Evolutionary conservation across 306 rosid genomes (phyloP), one percentile per base, ranked within the genome.

Genomic region (Calophaca sinica): DNA sequence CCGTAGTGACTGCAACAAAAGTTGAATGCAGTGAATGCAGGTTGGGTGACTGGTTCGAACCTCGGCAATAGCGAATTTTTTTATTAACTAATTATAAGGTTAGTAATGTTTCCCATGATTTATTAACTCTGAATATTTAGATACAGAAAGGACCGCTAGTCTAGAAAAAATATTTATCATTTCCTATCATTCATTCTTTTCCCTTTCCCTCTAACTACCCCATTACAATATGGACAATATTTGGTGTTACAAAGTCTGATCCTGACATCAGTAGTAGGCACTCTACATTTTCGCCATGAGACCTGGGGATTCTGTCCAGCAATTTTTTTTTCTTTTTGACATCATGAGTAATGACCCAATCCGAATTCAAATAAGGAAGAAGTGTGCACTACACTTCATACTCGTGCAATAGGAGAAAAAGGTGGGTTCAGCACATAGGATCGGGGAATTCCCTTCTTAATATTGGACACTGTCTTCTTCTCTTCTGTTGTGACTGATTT

Each of bases 371-470:
- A 20, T 20, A 20, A 20, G 26, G 26, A 20, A 20, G 26, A 20
- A 20, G 26, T 20, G 1, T 20, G 26, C 26, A 20, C 84, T 80
- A 78, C n/a, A 35, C 57, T 59, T 68, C 71, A 82, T 48, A 87
- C 98, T 69, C 96, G 70, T 2, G 96, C 79, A 50, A 94, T 86
- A 12, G 98, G 98, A 69, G 94, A 94, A 76, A 89, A 91, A 2
- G 96, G 90, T 1, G 94, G 94, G 45, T 94, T 88, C 39, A 79
- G 66, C 73, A 84, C 73, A 42, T 71, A 91, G 6, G 86, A 73
- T 50, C 81, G 82, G 35, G 87, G 90, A 72, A 81, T 80, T 73
- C 87, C 77, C 76, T 87, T 87, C 36, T 20, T 87, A 75, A 76
- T 85, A 82, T 81, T 91, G 9, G 79, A 60, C 62, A 44, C 73